Conservation (phyloP, 331 rosid genomes). For the Malus hybrid region DNA sequence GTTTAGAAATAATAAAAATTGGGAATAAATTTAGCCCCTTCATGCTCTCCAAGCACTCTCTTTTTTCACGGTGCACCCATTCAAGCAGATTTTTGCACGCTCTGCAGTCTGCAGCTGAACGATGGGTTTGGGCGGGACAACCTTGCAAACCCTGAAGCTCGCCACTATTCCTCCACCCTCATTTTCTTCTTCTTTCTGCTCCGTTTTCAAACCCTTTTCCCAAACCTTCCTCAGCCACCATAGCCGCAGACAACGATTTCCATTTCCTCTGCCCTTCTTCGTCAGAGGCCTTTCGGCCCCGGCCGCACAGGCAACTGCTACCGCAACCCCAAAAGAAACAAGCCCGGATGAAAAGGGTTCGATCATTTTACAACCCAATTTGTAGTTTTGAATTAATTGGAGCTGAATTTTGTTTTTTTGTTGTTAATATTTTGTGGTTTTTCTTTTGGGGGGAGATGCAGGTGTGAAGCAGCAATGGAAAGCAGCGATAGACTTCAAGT, state of each 20-base stretch:
- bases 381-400: neutral
- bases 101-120: neutral
- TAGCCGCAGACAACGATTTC: slow-evolving; percentile 23
- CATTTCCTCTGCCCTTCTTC: slow-evolving; percentile 15
- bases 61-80: neutral
- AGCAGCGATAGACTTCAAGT: slow-evolving; percentile 86
- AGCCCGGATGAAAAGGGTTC: slow-evolving; percentile 42
- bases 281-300: slow-evolving; percentile 43
- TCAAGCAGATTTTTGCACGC: neutral
- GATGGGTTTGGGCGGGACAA: slow-evolving; percentile 43
- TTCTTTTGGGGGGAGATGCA: neutral
- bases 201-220: slow-evolving; percentile 12
- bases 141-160: slow-evolving; percentile 39
- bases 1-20: neutral
- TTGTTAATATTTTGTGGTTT: neutral
- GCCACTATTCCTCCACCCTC: slow-evolving; percentile 29
- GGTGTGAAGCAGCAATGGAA: slow-evolving; percentile 73
- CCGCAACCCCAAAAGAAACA: slow-evolving; percentile 7
- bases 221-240: slow-evolving; percentile 17
- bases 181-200: slow-evolving; percentile 27
- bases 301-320: slow-evolving; percentile 35
- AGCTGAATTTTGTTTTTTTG: neutral
- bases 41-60: neutral
- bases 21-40: neutral
- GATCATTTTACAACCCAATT: neutral